Percentiles rank a stretch among this genome's conserved stretches.
Evolutionary conservation across 768 basidiomycete species (phyloP).

Genomic region (Coprinopsis sp.): DNA sequence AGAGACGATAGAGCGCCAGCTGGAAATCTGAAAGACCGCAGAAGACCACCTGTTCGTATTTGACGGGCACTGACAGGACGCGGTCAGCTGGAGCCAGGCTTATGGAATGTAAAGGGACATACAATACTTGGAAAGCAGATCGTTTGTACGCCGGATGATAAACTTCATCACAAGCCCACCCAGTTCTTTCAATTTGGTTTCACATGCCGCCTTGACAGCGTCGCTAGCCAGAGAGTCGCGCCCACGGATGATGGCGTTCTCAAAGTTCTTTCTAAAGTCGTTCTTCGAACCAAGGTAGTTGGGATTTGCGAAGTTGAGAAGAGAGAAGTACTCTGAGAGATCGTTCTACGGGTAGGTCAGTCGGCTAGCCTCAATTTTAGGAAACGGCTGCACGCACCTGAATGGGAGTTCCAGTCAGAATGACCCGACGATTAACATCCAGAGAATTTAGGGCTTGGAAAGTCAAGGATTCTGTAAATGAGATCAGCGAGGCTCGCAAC

Average conservation of each 20-base stretch:
- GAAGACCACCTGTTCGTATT: slow-evolving; percentile 98
- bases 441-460: slow-evolving; percentile 80
- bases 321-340: slow-evolving; percentile 89
- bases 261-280: slow-evolving; percentile 94
- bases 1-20: slow-evolving; percentile 77
- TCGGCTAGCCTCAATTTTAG: not conserved
- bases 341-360: slow-evolving; percentile 60
- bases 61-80: slow-evolving; percentile 77
- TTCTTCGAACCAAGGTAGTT: slow-evolving; percentile 83
- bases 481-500: not conserved
- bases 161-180: slow-evolving; percentile 86
- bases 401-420: slow-evolving; percentile 91
- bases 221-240: slow-evolving; percentile 86
- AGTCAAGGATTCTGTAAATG: slow-evolving; percentile 68
- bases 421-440: slow-evolving; percentile 86
- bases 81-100: slow-evolving; percentile 9
- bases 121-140: slow-evolving; percentile 93
- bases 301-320: slow-evolving; percentile 91
- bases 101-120: slow-evolving; percentile 28
- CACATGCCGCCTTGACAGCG: slow-evolving; percentile 69
- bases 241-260: slow-evolving; percentile 85
- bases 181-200: slow-evolving; percentile 89
- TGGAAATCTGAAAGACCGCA: slow-evolving; percentile 84
- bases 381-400: slow-evolving; percentile 45
- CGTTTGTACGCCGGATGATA: slow-evolving; percentile 92